A percentile compares a stretch with the other conserved stretches of the same genome.
Conservation (phyloP, 345 rosid species). For the Lagerstroemia speciosa region DNA sequence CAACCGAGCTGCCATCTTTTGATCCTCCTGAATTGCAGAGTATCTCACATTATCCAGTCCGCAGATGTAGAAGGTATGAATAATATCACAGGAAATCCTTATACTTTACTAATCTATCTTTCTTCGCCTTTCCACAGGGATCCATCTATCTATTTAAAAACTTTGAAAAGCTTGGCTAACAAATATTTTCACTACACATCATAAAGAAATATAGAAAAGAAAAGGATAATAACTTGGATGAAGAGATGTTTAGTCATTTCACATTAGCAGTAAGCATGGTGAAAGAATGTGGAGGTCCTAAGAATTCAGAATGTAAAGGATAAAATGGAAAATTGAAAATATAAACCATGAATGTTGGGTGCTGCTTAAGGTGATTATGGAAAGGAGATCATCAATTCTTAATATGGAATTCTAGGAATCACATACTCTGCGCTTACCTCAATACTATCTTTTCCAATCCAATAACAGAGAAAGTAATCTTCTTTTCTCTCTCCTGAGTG, state of each 20-base stretch:
- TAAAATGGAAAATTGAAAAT: background rate
- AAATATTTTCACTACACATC: background rate
- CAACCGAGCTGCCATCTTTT: conserved; percentile 60
- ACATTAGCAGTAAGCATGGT: background rate
- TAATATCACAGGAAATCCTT: background rate
- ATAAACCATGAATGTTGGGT: background rate
- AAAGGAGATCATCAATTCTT: background rate
- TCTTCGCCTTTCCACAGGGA: background rate
- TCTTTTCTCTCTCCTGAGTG: conserved; percentile 97
- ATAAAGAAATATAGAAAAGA: background rate
- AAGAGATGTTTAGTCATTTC: background rate
- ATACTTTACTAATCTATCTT: background rate
- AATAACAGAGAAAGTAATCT: conserved; percentile 80
- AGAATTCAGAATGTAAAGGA: background rate
- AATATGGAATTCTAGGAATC: background rate
- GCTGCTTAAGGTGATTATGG: background rate
- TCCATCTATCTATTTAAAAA: background rate
- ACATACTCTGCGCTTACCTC: conserved; percentile 44
- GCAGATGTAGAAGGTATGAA: background rate
- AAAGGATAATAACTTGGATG: background rate
- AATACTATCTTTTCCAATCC: conserved; percentile 85
- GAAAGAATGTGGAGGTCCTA: background rate
- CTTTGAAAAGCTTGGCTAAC: background rate
- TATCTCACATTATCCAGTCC: background rate
- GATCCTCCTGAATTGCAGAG: conserved; percentile 65